A percentile compares a stretch with the other conserved stretches of the same genome.
phyloP scores from a whole-genome alignment of 2,329 filamentous ascomycete genomes.

The Fusarium setosum region DNA sequence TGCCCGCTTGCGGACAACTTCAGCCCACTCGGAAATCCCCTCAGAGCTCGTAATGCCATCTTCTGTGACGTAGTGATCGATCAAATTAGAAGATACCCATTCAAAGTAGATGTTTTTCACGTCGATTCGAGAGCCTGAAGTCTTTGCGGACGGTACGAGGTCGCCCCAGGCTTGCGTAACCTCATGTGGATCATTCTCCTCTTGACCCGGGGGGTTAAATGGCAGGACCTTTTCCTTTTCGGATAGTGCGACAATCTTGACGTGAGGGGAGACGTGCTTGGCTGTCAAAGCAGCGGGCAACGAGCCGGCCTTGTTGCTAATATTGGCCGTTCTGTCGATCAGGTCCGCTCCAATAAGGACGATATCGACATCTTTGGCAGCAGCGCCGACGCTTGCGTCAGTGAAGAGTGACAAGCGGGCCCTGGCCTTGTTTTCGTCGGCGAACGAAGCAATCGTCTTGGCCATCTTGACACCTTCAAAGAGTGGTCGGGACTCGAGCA shows the following conservation, averaged over 20 bases:
- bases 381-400: constrained; percentile 69
- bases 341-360: constrained; percentile 74
- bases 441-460: constrained; percentile 57
- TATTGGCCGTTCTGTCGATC: constrained; percentile 66
- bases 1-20: constrained; percentile 49
- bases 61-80: constrained; percentile 68
- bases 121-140: constrained; percentile 34
- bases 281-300: constrained; percentile 68
- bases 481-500: constrained; percentile 75
- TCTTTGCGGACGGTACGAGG: constrained; percentile 2
- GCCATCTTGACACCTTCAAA: constrained; percentile 73
- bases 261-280: constrained; percentile 57
- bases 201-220: constrained; percentile 55
- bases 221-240: constrained; percentile 70
- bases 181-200: constrained; percentile 64
- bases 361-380: constrained; percentile 63
- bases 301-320: constrained; percentile 76
- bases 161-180: constrained; percentile 60
- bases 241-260: constrained; percentile 65
- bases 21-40: constrained; percentile 55
- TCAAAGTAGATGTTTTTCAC: constrained; percentile 69
- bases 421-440: constrained; percentile 43
- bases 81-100: constrained; percentile 63
- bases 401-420: constrained; percentile 62
- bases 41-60: constrained; percentile 55